Base-by-base conservation (phyloP, 208 protist genomes). In the Angomonas desouzai region DNA sequence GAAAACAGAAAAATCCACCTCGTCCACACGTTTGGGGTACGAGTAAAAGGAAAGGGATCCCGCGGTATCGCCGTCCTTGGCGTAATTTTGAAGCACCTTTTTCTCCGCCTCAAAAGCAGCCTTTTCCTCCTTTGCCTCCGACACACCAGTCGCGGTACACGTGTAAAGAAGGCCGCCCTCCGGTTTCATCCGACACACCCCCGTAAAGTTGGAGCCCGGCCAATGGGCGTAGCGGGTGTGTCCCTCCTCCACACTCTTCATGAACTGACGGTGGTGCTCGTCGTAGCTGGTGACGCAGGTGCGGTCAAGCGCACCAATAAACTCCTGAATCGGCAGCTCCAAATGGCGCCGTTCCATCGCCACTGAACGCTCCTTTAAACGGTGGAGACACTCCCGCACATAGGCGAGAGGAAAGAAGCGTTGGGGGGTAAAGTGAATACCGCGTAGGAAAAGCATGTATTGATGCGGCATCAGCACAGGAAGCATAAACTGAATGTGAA, bases 401-500 rank as follows among this genome's bases (percentile, higher is more conserved):
- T 86, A 92, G 18, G 51, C 62, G 0, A 78, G 22, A 25, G 86
- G 86, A 45, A 89, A 90, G 75, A 92, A 92, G 16, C 86, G 64
- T 3, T 68, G 47, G 27, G 56, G 58, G 3, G 86, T 92, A 66
- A 88, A 92, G 73, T 92, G 86, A 16, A 88, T 68, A 20, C 86
- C 83, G 27, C 55, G 58, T 7, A 83, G 72, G 23, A 86, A 85
- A 62, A 82, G 64, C 55, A 68, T 72, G 65, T 76, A 82, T 51
- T 93, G 83, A 55, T 90, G 87, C 23, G 87, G 83, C 36, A 93
- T 73, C 20, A 93, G 72, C 6, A 74, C 49, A 28, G 79, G 79
- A 25, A 72, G 18, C 49, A 93, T 88, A 71, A 85, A 93, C 66
- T 93, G 83, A 16, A 93, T 16, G 67, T 93, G 83, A 23, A 91